Conservation (phyloP, 139 green algal species). For the Nannochloris sp. region DNA sequence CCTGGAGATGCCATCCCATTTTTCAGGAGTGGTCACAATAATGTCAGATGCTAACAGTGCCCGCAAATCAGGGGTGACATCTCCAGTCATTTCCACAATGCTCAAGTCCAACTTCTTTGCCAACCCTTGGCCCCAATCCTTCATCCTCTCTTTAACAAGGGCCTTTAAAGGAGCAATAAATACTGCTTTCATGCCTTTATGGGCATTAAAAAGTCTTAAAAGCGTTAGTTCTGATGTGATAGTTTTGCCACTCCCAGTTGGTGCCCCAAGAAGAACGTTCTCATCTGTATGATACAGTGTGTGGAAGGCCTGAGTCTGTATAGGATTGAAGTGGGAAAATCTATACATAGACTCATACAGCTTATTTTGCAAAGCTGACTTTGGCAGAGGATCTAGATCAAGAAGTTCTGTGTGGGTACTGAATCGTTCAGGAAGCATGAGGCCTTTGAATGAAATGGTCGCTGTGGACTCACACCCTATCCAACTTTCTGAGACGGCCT, state of each 20-base stretch:
- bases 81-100: slow-evolving; percentile 87
- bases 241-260: slow-evolving; percentile 91
- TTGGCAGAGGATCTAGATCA: slow-evolving; percentile 85
- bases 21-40: slow-evolving; percentile 93
- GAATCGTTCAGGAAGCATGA: slow-evolving; percentile 67
- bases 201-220: slow-evolving; percentile 64
- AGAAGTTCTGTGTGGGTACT: slow-evolving; percentile 77
- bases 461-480: slow-evolving; percentile 52
- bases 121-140: slow-evolving; percentile 81
- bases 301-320: slow-evolving; percentile 96
- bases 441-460: slow-evolving; percentile 53
- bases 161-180: slow-evolving; percentile 93
- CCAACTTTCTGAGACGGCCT: slow-evolving; percentile 74
- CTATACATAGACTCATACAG: slow-evolving; percentile 69
- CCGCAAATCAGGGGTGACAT: slow-evolving; percentile 23
- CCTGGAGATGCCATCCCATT: slow-evolving; percentile 94
- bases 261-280: slow-evolving; percentile 90
- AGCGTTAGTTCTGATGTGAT: slow-evolving; percentile 89
- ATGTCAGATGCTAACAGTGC: slow-evolving; percentile 80
- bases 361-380: slow-evolving; percentile 64
- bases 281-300: slow-evolving; percentile 93
- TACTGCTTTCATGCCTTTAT: slow-evolving; percentile 73
- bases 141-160: slow-evolving; percentile 87
- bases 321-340: slow-evolving; percentile 98
- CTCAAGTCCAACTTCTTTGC: slow-evolving; percentile 62